These are phyloP conservation scores for Croton setiger DNA, from an alignment of 441 rosid species.

Conservation along the genomic window DNA sequence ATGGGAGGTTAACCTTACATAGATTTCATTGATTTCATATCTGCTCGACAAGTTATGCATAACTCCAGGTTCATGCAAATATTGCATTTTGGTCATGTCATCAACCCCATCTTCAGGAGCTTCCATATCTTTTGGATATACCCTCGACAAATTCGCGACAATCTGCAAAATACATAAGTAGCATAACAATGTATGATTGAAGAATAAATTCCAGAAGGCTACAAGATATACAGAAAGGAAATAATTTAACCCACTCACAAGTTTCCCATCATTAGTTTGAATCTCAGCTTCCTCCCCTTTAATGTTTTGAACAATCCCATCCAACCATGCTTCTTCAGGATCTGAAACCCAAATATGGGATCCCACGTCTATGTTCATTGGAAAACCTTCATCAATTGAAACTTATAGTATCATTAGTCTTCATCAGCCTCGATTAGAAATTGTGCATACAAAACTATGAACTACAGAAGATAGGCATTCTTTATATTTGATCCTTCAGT, in stretches of 20 bases:
- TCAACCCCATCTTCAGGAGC: conserved; percentile 72
- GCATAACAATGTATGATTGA: not conserved
- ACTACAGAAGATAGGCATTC: not conserved
- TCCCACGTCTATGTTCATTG: conserved; percentile 46
- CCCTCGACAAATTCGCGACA: conserved; percentile 44
- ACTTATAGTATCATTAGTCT: not conserved
- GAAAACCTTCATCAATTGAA: conserved; percentile 35
- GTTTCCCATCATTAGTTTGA: conserved; percentile 43
- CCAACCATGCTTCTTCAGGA: conserved; percentile 57
- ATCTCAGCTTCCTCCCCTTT: conserved; percentile 62
- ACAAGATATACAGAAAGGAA: not conserved
- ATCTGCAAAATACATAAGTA: conserved; percentile 38
- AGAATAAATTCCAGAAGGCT: not conserved
- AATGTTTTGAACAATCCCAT: conserved; percentile 59
- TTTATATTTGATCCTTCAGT: not conserved
- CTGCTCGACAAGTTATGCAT: conserved; percentile 65
- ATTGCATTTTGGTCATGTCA: conserved; percentile 84
- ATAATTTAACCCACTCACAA: conserved; percentile 32
- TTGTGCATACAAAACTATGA: not conserved
- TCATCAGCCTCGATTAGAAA: not conserved
- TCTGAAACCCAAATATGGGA: conserved; percentile 83
- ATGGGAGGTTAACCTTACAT: conserved; percentile 51
- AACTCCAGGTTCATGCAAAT: conserved; percentile 86
- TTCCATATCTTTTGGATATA: conserved; percentile 64
- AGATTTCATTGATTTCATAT: conserved; percentile 61